Base-by-base conservation (phyloP, 306 rosid species). In the Sphenostylis stenocarpa region DNA sequence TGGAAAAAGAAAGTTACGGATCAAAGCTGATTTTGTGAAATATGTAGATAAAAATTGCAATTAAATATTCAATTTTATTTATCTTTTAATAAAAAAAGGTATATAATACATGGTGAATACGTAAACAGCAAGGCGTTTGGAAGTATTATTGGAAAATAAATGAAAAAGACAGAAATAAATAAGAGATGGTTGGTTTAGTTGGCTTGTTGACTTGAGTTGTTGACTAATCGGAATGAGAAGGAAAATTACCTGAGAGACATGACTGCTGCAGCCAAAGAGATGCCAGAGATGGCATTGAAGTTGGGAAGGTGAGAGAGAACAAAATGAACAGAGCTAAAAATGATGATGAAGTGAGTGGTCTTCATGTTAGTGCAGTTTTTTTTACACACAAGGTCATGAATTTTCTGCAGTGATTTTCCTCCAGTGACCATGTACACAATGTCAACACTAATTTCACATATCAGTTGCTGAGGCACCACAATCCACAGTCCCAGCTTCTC, bases 261-360 rank as follows among this genome's bases (percentile, higher is more conserved):
- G 80, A 87, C 77, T 0, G 96, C 97, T 0, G 94, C 96, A 6
- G 90, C 93, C 28, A 92, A 73, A 8, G 96, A 92, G 33, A 92
- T 64, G 1, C 86, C 91, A 1, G 94, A 63, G 49, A 92, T 86
- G 80, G 97, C 73, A 63, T 89, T 84, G 78, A 90, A 90, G 75
- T 87, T 88, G 8, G 97, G 97, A 55, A 93, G 97, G 21, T 93
- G 96, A 4, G 97, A 78, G 3, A 90, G 89, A 0, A 86, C 88
- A 57, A 90, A 93, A 13, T 93, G 94, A 15, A 75, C 87, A 5
- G 97, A 90, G 15, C 91, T 92, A 63, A 88, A 93, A 33, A 93
- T 90, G 86, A 93, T 84, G 75, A 93, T 93, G 81, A 87, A 93
- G 28, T 81, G 80, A 60, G 77, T 83, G 0, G 78, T 81, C 17